Evolutionary conservation across 306 rosid species (phyloP), one percentile per base, ranked within the genome.

Genomic region (Lathyrus tuberosus): DNA sequence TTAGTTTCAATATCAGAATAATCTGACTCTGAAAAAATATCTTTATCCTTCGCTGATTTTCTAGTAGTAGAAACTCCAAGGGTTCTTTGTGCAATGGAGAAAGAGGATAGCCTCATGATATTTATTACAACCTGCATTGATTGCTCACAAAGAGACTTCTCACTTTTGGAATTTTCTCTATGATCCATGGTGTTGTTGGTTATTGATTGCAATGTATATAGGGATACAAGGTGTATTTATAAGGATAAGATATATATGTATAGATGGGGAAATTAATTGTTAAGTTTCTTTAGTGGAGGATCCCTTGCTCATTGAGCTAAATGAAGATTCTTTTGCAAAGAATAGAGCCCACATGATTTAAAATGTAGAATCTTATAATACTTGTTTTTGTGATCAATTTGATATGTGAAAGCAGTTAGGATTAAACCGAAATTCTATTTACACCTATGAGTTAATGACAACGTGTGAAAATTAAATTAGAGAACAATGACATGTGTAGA

Each of bases 91-190:
- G 86, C 79, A 51, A 88, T 74, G 12, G 88, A 78, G 43, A 82
- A 56, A 64, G 97, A 79, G 1, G 94, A 90, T 8, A 84, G 51
- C 84, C 80, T 88, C 15, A 94, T 78, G 38, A 88, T 26, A 73
- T 87, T 94, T 38, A 90, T 80, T 52, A 87, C 86, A 46, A 86
- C 75, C 28, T 71, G 33, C 88, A 88, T 88, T 4, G 97, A 83
- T 53, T 84, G 80, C 86, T 88, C 92, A 59, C 91, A 94, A 0
- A 91, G 81, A 48, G 85, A 79, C 31, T 53, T 62, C n/a, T 58
- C 76, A 62, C 24, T 79, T 74, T 84, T 76, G 49, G 81, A 75
- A 42, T 64, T 74, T 28, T 20, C 77, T 62, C 75, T 24, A 37
- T 41, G 5, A 40, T 31, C 69, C 91, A 87, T 84, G 22, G 18